Evolutionary conservation across 2,329 filamentous ascomycete species (phyloP).

Genomic region (Penicillium sp.): DNA sequence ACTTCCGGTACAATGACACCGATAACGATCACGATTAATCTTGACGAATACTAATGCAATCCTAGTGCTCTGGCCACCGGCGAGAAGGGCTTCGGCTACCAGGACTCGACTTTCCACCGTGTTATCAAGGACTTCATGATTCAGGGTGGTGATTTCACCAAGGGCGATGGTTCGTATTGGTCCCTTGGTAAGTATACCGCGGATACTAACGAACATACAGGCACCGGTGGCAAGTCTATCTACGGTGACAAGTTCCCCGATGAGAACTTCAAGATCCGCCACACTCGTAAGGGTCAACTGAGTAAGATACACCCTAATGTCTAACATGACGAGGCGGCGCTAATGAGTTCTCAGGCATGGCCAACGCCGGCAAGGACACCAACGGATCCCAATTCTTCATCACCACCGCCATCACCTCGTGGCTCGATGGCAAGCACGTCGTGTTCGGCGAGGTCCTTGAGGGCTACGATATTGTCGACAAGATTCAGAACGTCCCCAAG

Average conservation of each 20-base stretch:
- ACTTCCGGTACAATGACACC: constrained; percentile 53
- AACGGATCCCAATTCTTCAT: constrained; percentile 69
- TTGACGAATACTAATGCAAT: constrained; percentile 7
- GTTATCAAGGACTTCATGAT: constrained; percentile 72
- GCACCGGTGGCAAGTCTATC: constrained; percentile 67
- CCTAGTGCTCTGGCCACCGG: constrained; percentile 59
- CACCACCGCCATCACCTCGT: constrained; percentile 59
- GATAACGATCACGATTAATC: background rate
- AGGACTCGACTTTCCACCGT: constrained; percentile 66
- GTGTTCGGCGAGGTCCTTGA: constrained; percentile 69
- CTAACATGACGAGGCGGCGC: background rate
- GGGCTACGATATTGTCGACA: constrained; percentile 64
- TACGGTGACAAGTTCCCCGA: constrained; percentile 66
- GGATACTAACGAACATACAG: constrained; percentile 28
- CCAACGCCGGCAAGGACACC: constrained; percentile 63
- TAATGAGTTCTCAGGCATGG: constrained; percentile 53
- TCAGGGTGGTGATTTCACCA: constrained; percentile 67
- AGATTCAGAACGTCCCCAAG: constrained; percentile 64
- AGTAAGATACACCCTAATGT: constrained; percentile 44
- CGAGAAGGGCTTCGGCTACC: constrained; percentile 66
- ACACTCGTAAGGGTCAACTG: constrained; percentile 62
- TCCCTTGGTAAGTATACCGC: background rate
- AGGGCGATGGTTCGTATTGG: constrained; percentile 52
- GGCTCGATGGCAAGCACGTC: constrained; percentile 64
- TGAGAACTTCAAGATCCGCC: constrained; percentile 71